Conservation (phyloP, 208 protist species). For the Wallacemonas sp. region DNA sequence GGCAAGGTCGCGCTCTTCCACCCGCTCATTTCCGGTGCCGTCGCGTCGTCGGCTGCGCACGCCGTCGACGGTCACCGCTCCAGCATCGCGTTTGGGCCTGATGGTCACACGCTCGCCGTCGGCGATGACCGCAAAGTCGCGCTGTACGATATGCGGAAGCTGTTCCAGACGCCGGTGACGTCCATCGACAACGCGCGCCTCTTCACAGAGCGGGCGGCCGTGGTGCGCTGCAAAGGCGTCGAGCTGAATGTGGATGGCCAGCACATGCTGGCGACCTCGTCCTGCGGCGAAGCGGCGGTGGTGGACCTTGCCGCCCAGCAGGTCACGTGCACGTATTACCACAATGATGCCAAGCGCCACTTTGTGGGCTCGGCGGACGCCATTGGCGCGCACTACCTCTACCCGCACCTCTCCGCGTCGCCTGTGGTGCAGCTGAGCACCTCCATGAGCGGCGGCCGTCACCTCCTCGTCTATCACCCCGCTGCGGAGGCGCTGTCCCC, state of each 20-base stretch:
- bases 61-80: constrained; percentile 40
- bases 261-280: constrained; percentile 64
- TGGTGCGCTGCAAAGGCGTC: constrained; percentile 56
- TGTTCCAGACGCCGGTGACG: constrained; percentile 42
- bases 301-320: constrained; percentile 35
- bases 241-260: constrained; percentile 41
- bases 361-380: constrained; percentile 67
- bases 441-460: constrained; percentile 57
- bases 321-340: constrained; percentile 49
- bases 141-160: constrained; percentile 62
- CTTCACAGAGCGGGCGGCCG: constrained; percentile 39
- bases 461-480: constrained; percentile 76
- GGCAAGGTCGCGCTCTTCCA: constrained; percentile 72
- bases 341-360: constrained; percentile 52
- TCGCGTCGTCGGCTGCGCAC: constrained; percentile 58
- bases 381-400: constrained; percentile 60
- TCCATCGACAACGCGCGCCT: constrained; percentile 36
- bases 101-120: constrained; percentile 58
- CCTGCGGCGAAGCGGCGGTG: constrained; percentile 59
- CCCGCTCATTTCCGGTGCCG: constrained; percentile 70
- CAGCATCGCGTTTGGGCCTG: constrained; percentile 53
- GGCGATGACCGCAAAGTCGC: constrained; percentile 61
- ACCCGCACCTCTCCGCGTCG: constrained; percentile 39
- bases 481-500: neutral
- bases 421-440: constrained; percentile 61